Base-by-base conservation (phyloP, 331 rosid species). In the Phaseolus coccineus region DNA sequence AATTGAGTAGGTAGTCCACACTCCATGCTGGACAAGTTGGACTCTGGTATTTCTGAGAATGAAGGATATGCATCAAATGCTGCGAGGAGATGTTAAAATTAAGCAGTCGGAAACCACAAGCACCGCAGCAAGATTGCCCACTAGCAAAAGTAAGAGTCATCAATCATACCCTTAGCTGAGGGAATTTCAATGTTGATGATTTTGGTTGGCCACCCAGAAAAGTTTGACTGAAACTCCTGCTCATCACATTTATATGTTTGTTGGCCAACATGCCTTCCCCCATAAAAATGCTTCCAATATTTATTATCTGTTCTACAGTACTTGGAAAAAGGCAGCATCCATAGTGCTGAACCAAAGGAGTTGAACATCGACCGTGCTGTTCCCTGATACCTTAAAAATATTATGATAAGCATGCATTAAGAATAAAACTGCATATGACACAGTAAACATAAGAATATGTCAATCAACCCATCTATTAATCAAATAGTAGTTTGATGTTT, bases 241-340 rank as follows among this genome's bases (percentile, higher is more conserved):
- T 90, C 94, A 48, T 90, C 95, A 81, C 99, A 95, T 80, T 78
- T 91, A 88, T 91, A 95, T 33, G 79, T 81, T 13, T 81, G 88
- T 77, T 58, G 81, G 61, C 76, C 76, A 64, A 31, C 85, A 59
- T 53, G 84, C 65, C 61, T 76, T 59, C 33, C 82, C 82, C 84
- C 88, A 73, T 90, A 87, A 77, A 93, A 87, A 82, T 95, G 97
- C 79, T 84, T 93, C 69, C 78, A 84, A 79, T 91, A 93, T 72
- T 78, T 82, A 81, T 84, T 80, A 68, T 93, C 91, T 69, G 85
- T 85, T 83, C 90, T 93, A 74, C 99, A 95, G 81, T 93, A 69
- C 93, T 90, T 87, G 62, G 99, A 95, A 90, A 93, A 87, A 50
- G 99, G 99, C 93, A 91, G 42, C 99, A 95, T 93, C 99, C 99